A percentile compares a stretch with the other conserved stretches of the same genome.
phyloP scores from a whole-genome alignment of 2,329 filamentous ascomycete species.

The Stemphylium vesicarium region DNA sequence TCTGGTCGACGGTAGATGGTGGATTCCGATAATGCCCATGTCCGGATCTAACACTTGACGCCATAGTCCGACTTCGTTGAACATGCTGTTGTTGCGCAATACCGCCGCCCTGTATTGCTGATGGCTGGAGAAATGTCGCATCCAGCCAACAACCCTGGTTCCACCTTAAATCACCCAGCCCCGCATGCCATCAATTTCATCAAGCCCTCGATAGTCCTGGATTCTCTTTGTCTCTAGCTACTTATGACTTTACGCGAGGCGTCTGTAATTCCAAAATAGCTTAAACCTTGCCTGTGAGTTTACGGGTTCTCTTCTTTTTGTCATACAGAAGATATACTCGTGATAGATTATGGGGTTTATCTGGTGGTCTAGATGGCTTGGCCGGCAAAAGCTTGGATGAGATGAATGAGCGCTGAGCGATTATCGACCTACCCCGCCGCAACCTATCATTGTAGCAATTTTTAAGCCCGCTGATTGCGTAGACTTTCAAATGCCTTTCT shows the following conservation, averaged over 20 bases:
- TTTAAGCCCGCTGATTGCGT: too few species aligned
- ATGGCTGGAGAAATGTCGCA: not conserved
- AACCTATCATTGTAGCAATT: not conserved
- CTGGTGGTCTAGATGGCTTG: not conserved
- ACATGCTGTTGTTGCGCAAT: too few species aligned
- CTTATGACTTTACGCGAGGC: not conserved
- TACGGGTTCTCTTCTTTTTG: not conserved
- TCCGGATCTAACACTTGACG: not conserved
- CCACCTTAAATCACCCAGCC: not conserved
- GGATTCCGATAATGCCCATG: not conserved
- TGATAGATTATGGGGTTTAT: not conserved
- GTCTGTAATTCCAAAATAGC: not conserved
- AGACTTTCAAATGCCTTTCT: too few species aligned
- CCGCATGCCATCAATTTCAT: not conserved
- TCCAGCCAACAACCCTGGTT: not conserved
- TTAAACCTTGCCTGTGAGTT: not conserved
- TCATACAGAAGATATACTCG: not conserved
- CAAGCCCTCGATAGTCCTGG: not conserved
- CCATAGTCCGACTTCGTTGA: not conserved
- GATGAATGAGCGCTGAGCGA: too few species aligned
- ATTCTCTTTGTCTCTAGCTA: not conserved
- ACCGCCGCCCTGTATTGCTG: not conserved
- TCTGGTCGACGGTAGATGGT: not conserved
- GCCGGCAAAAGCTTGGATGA: not conserved
- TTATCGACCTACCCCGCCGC: not conserved